These are phyloP conservation scores for Penicillium freii DNA, from an alignment of 2,329 filamentous ascomycete species.

Conservation along the genomic window DNA sequence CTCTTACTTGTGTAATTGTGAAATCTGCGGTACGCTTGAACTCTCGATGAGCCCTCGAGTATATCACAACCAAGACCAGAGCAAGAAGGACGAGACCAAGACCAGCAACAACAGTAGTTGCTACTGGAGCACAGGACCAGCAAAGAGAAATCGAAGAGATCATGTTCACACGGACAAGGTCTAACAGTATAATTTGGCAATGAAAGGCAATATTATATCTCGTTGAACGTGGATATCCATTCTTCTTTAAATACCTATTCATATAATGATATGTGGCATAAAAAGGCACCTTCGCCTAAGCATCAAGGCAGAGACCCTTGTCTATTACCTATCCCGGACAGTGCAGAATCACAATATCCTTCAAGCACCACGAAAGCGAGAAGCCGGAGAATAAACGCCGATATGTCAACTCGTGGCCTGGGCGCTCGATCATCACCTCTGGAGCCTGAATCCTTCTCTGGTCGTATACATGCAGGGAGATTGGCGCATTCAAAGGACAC, in stretches of 20 bases:
- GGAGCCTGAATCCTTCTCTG: constrained; percentile 7
- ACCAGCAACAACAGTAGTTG: not conserved
- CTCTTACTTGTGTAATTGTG: not conserved
- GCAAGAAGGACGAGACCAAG: not conserved
- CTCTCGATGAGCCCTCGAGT: not conserved
- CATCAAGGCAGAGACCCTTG: not conserved
- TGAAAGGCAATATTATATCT: not conserved
- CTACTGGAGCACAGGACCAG: not conserved
- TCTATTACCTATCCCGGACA: not conserved
- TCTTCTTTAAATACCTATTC: not conserved
- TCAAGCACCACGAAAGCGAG: not conserved
- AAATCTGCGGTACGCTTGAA: not conserved
- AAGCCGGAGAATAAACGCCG: not conserved
- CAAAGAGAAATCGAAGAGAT: no score
- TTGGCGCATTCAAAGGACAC: constrained; percentile 7
- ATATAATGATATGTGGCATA: not conserved
- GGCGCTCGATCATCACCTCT: not conserved
- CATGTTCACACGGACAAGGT: not conserved
- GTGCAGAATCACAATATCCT: not conserved
- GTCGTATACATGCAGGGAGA: constrained; percentile 15
- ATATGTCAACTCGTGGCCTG: not conserved
- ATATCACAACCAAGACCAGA: not conserved
- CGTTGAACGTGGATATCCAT: not conserved
- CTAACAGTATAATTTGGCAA: not conserved
- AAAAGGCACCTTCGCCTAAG: not conserved